phyloP scores from a whole-genome alignment of 129 eudicot genomes.

The Kitagawia praeruptora region DNA sequence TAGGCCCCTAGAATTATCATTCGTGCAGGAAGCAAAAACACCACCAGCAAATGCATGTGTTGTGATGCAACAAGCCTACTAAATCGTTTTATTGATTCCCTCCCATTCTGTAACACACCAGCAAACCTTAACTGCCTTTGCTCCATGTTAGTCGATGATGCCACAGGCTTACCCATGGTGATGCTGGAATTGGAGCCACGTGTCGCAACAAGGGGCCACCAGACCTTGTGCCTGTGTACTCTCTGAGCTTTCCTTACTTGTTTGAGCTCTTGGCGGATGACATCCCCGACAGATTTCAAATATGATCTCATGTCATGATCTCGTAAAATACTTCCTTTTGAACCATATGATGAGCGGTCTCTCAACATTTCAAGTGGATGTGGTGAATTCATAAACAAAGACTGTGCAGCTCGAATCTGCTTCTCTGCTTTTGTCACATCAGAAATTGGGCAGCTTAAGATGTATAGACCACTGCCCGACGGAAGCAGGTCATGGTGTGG shows the following conservation, averaged over 20 bases:
- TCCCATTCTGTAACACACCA: slow-evolving; percentile 42
- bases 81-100: slow-evolving; percentile 58
- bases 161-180: slow-evolving; percentile 19
- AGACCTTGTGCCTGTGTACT: slow-evolving; percentile 40
- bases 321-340: slow-evolving; percentile 58
- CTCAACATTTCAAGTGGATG: slow-evolving; percentile 90
- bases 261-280: slow-evolving; percentile 69
- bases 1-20: slow-evolving; percentile 38
- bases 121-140: slow-evolving; percentile 33
- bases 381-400: slow-evolving; percentile 65
- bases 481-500: slow-evolving; percentile 89
- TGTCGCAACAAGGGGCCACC: slow-evolving; percentile 77
- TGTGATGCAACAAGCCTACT: slow-evolving; percentile 66
- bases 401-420: slow-evolving; percentile 55
- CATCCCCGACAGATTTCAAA: slow-evolving; percentile 47
- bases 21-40: slow-evolving; percentile 60
- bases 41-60: slow-evolving; percentile 70
- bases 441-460: slow-evolving; percentile 33
- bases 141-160: slow-evolving; percentile 16
- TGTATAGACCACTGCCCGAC: slow-evolving; percentile 72
- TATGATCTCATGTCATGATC: slow-evolving; percentile 85
- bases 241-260: slow-evolving; percentile 43
- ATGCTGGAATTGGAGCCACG: slow-evolving; percentile 21
- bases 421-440: slow-evolving; percentile 47
- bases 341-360: slow-evolving; percentile 70